Evolutionary conservation across 305 asterid species (phyloP), one percentile per base, ranked within the genome.

Genomic region (Fraxinus sp.): DNA sequence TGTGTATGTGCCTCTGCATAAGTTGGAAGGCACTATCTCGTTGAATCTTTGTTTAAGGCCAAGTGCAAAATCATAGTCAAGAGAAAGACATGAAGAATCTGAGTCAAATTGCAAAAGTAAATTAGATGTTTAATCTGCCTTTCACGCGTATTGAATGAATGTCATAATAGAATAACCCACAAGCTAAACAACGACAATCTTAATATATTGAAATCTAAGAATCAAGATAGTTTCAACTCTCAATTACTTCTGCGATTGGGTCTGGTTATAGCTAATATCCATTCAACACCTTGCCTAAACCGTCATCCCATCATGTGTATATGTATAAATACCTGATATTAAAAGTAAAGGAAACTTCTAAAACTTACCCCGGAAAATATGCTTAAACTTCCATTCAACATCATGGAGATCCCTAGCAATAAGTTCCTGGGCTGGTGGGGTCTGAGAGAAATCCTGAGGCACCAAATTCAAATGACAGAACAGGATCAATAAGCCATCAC

Each of bases 391-490:
- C 98, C 99, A 96, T 82, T 94, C 98, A 16, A 86, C 92, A 76
- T 94, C 98, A 87, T 96, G 99, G 71, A 96, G 95, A 87, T 96
- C 99, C 90, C 95, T 91, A 14, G 99, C 98, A 85, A 94, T 92
- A 79, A 96, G 98, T 84, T 96, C 99, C 87, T 96, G 99, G 0
- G 92, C 91, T 78, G 99, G 99, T 68, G 99, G 99, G 18, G 97
- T 91, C 88, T 89, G 97, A 52, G 99, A 88, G 89, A 94, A 96
- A 90, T 96, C 99, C 99, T 96, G 90, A 81, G 71, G 74, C 77
- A 72, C 75, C 84, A 88, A 86, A 77, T 24, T 81, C 46, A 80
- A 80, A 74, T 79, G 52, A 74, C 76, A 77, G 80, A 83, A 86
- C 35, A 84, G 33, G 79, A 81, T 78, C 83, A 87, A 35, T 55